Percentiles rank a stretch among this genome's conserved stretches.
phyloP scores from a whole-genome alignment of 2,329 filamentous ascomycete genomes.

The Ilyonectria robusta region DNA sequence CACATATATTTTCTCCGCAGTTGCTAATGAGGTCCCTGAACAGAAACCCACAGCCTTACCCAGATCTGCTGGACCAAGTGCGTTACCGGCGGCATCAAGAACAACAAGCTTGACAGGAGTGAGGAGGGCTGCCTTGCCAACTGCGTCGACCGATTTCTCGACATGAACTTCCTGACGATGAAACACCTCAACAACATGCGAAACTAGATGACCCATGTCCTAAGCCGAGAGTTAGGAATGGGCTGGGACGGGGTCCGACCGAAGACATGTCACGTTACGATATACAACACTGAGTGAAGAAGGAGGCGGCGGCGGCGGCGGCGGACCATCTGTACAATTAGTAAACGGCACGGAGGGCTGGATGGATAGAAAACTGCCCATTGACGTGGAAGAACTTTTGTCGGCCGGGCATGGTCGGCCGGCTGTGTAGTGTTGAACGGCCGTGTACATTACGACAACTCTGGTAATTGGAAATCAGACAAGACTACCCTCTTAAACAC shows the following conservation, averaged over 20 bases:
- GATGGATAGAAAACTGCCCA: neutral
- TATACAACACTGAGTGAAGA: neutral
- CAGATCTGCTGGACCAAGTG: conserved; percentile 97
- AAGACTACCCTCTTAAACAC: conserved; percentile 1
- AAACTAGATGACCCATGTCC: conserved; percentile 25
- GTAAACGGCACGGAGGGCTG: conserved; percentile 1
- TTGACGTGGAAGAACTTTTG: neutral
- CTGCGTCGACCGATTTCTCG: conserved; percentile 94
- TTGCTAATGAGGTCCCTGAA: conserved; percentile 26
- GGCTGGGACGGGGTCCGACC: neutral
- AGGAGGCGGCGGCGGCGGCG: neutral
- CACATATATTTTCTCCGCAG: neutral
- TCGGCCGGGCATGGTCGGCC: neutral
- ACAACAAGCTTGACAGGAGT: conserved; percentile 78
- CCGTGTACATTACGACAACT: conserved; percentile 19
- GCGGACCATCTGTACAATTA: conserved; percentile 14
- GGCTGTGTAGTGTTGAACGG: neutral
- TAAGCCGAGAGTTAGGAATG: neutral
- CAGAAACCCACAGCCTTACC: conserved; percentile 69
- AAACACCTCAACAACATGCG: conserved; percentile 81
- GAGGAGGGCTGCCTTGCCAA: conserved; percentile 91
- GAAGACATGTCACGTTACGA: conserved; percentile 1
- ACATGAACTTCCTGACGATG: conserved; percentile 88
- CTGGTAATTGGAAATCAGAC: neutral
- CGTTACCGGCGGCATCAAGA: conserved; percentile 80